These are phyloP conservation scores for Neurospora sp. DNA, from an alignment of 2,329 filamentous ascomycete species.

Conservation along the genomic window DNA sequence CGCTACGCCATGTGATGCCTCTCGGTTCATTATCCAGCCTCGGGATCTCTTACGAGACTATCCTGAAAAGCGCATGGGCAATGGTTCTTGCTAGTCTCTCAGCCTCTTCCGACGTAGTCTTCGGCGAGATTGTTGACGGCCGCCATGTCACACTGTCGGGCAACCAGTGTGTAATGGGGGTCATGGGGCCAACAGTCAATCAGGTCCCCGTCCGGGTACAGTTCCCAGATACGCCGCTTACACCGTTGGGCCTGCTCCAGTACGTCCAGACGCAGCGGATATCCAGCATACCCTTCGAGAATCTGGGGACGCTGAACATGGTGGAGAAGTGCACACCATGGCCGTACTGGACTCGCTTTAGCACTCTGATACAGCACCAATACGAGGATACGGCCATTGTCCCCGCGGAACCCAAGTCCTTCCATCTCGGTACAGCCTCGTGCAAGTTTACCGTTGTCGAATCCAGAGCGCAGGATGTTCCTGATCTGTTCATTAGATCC, in stretches of 20 bases:
- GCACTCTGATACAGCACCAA: conserved; percentile 44
- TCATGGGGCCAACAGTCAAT: conserved; percentile 36
- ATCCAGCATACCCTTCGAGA: conserved; percentile 37
- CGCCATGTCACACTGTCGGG: conserved; percentile 32
- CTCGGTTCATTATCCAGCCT: conserved; percentile 32
- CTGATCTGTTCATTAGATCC: conserved; percentile 37
- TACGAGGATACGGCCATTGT: conserved; percentile 28
- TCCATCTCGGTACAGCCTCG: conserved; percentile 34
- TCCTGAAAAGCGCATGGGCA: conserved; percentile 49
- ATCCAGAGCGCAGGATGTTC: conserved; percentile 29
- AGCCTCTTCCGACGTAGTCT: conserved; percentile 40
- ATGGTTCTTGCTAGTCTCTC: conserved; percentile 42
- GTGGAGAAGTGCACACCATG: conserved; percentile 43
- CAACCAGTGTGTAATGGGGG: conserved; percentile 44
- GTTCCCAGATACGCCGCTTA: conserved; percentile 32
- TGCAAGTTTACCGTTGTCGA: conserved; percentile 35
- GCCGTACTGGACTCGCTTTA: conserved; percentile 43
- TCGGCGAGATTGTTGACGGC: conserved; percentile 43
- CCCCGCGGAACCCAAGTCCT: conserved; percentile 25
- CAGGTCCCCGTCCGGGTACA: conserved; percentile 38
- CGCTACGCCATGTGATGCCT: conserved; percentile 29
- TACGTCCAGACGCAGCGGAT: conserved; percentile 39
- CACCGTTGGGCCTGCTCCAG: conserved; percentile 39
- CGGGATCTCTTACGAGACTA: conserved; percentile 38
- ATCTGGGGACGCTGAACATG: conserved; percentile 40